A percentile compares a stretch with the other conserved stretches of the same genome.
Conservation (phyloP, 2,329 filamentous ascomycete species). For the Botrytis byssoidea region DNA sequence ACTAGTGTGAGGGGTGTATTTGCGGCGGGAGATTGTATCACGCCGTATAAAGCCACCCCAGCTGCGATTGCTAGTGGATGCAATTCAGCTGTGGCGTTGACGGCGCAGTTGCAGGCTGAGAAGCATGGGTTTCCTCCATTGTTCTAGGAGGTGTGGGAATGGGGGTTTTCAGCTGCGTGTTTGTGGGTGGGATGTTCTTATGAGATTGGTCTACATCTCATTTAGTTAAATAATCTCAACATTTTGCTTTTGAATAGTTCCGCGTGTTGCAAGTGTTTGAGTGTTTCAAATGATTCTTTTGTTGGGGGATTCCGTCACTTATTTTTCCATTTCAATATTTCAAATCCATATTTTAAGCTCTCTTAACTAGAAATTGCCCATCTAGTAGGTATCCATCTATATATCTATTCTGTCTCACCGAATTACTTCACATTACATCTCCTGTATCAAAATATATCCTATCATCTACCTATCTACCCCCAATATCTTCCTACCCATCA, state of each 20-base stretch:
- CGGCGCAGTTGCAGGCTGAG: background rate
- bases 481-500: no score
- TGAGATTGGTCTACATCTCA: no score
- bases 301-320: no score
- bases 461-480: no score
- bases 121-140: background rate
- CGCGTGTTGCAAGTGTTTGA: background rate
- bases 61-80: background rate
- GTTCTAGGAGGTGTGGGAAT: background rate
- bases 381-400: background rate
- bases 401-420: background rate
- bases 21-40: conserved; percentile 49
- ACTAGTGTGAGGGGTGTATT: conserved; percentile 53
- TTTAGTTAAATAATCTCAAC: background rate
- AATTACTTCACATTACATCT: background rate
- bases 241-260: background rate
- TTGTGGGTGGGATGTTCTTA: background rate
- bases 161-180: background rate
- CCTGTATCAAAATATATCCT: no score
- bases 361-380: background rate
- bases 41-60: conserved; percentile 26
- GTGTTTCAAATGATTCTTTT: background rate
- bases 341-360: no score
- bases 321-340: no score
- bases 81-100: background rate